These are phyloP conservation scores for Colletotrichum somersetense DNA, from an alignment of 2,329 filamentous ascomycete genomes.

Conservation along the genomic window DNA sequence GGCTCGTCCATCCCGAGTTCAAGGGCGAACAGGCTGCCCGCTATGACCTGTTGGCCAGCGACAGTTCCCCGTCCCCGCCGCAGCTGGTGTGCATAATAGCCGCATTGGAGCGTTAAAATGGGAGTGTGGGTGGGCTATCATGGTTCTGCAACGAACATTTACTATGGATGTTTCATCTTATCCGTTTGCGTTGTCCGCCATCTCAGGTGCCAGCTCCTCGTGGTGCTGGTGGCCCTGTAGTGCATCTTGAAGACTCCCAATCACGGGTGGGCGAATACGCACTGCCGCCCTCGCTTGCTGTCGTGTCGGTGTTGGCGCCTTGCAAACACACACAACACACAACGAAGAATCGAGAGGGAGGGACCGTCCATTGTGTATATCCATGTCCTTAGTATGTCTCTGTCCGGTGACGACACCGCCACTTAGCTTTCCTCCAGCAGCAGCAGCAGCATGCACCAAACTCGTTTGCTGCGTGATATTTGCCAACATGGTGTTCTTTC, in stretches of 20 bases:
- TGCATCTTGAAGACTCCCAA: conserved; percentile 15
- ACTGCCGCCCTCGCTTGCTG: conserved; percentile 19
- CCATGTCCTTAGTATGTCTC: conserved; percentile 11
- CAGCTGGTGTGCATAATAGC: background rate
- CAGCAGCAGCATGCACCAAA: background rate
- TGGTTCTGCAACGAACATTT: conserved; percentile 43
- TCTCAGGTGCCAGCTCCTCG: conserved; percentile 23
- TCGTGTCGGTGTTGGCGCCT: conserved; percentile 6
- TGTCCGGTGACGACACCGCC: conserved; percentile 11
- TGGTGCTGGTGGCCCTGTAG: conserved; percentile 16
- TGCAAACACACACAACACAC: background rate
- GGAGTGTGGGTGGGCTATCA: conserved; percentile 36
- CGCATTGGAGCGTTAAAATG: conserved; percentile 16
- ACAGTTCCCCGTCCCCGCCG: conserved; percentile 37
- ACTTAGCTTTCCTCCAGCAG: background rate
- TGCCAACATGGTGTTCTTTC: conserved; percentile 19
- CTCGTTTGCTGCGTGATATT: conserved; percentile 38
- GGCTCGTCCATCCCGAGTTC: conserved; percentile 37
- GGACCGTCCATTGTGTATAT: background rate
- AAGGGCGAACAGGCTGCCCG: conserved; percentile 31
- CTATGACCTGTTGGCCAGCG: conserved; percentile 25
- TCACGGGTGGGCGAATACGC: conserved; percentile 16
- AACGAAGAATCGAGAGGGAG: conserved; percentile 22
- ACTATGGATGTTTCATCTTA: conserved; percentile 40
- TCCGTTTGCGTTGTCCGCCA: conserved; percentile 35